Evolutionary conservation across 2,329 filamentous ascomycete species (phyloP), one percentile per base, ranked within the genome.

Genomic region (Triangularia setosa): DNA sequence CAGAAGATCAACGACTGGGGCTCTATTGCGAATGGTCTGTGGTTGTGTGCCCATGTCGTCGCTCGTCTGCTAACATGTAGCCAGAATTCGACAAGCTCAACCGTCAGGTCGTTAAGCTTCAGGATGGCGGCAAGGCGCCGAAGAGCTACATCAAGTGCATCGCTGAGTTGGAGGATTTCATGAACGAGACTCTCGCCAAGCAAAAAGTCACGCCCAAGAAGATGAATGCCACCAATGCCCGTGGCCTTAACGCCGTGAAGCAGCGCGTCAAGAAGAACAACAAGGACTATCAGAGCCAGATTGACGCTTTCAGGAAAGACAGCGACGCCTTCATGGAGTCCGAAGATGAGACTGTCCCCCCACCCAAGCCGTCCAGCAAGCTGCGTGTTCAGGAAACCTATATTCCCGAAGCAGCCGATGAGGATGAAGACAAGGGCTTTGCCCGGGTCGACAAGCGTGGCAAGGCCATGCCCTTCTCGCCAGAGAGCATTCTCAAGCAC

Each of bases 191-290:
- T 24, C 86, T 96, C 69, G 88, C 93, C 73, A 97, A 97, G 85
- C 92, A 96, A 77, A 99, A 99, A 84, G 91, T 96, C 71, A 91
- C 91, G 2, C 88, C 90, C 68, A 97, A 97, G 87, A 98, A 97
- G 86, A 97, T 98, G 93, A 99, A 97, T 81, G 93, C 93, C 67
- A 95, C 90, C 75, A 96, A 94, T 76, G 90, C 93, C 70, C 92
- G 93, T 80, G 93, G 93, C 74, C 86, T 99, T 74, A 99, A 98
- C 78, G 92, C 93, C 68, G 91, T 98, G 75, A 96, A 97, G 82
- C 95, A 99, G 79, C 93, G 93, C 81, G 92, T 99, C 83, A 93
- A 94, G 87, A 98, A 97, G 87, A 94, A 94, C 81, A 96, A 94
- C 85, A 96, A 96, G 81, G 94, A 98, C 69, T 94, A 94, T 80